A percentile compares a stretch with the other conserved stretches of the same genome.
These are phyloP conservation scores for Boletus fagicola DNA, from an alignment of 768 basidiomycete genomes.

Conservation along the genomic window DNA sequence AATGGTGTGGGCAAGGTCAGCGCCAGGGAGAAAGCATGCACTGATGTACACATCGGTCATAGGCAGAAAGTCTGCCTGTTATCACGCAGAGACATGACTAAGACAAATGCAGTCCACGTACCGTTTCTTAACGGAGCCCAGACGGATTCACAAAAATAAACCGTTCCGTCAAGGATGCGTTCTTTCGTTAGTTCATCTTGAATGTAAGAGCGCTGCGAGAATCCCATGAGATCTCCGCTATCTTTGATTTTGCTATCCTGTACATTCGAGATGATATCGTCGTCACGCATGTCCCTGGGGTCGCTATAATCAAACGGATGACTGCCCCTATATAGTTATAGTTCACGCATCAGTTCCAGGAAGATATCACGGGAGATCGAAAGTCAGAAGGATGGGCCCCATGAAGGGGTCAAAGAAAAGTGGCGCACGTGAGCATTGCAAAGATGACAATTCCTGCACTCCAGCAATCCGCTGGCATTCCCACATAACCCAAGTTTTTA, in stretches of 20 bases:
- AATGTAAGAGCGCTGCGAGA: conserved; percentile 37
- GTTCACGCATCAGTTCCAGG: conserved; percentile 9
- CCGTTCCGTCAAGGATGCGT: conserved; percentile 61
- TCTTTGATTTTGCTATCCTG: conserved; percentile 33
- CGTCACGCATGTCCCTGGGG: conserved; percentile 14
- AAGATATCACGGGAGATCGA: background rate
- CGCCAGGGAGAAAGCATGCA: background rate
- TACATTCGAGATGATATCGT: conserved; percentile 3
- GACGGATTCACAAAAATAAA: conserved; percentile 51
- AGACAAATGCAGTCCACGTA: conserved; percentile 30
- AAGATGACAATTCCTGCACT: conserved; percentile 79
- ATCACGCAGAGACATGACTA: conserved; percentile 1
- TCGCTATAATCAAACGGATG: conserved; percentile 75
- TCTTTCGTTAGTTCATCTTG: conserved; percentile 64
- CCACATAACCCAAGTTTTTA: conserved; percentile 67
- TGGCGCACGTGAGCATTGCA: conserved; percentile 77
- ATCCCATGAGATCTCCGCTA: conserved; percentile 30
- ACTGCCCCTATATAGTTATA: conserved; percentile 48
- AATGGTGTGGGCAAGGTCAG: conserved; percentile 6
- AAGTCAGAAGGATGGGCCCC: background rate
- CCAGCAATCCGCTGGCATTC: conserved; percentile 92
- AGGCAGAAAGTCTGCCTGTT: conserved; percentile 1
- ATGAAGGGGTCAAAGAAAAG: background rate
- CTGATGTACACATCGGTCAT: background rate
- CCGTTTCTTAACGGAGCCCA: conserved; percentile 64